Evolutionary conservation across 306 rosid genomes (phyloP), one percentile per base, ranked within the genome.

Genomic region (Crataegus laevigata): DNA sequence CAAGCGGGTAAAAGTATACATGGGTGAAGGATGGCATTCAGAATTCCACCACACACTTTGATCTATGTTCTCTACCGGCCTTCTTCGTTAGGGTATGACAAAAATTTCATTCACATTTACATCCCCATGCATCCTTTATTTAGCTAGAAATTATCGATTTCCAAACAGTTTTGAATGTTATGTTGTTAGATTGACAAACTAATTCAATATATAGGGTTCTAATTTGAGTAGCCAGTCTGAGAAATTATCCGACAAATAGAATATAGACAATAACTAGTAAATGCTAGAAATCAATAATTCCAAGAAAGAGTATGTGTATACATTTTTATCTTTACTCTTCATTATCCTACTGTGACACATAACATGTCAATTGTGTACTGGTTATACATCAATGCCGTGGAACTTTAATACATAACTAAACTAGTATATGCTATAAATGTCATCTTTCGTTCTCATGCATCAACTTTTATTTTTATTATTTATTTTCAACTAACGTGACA

Each of bases 11-110:
- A 77, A 50, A 38, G 76, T 94, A 45, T 89, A 86, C 77, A 78
- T 92, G 97, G 96, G 97, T 32, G 96, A 92, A 24, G 99, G 99
- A 47, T 92, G 99, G 99, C 30, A 21, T 78, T 59, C 72, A 15
- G 99, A 94, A 60, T 94, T 94, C 32, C 19, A 32, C 19, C 82
- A 15, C 92, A 66, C 78, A 90, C 82, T 94, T 94, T 15, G 99
- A 92, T 73, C 76, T 2, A 11, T 92, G 73, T 71, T 90, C 97
- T 63, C 99, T 97, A 30, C 99, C 99, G 3, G 99, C 90, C 80
- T 90, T 94, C 71, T 83, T 51, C 57, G 85, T 81, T 19, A 63
- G 72, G 90, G 97, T 91, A 82, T 66, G 71, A 12, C 24, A 5
- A 42, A 71, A 36, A 22, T 21, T 28, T 62, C 42, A 11, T 52